Evolutionary conservation across 352 stramenopile species (phyloP), one percentile per base, ranked within the genome.

Genomic region (Phytophthora kernoviae): DNA sequence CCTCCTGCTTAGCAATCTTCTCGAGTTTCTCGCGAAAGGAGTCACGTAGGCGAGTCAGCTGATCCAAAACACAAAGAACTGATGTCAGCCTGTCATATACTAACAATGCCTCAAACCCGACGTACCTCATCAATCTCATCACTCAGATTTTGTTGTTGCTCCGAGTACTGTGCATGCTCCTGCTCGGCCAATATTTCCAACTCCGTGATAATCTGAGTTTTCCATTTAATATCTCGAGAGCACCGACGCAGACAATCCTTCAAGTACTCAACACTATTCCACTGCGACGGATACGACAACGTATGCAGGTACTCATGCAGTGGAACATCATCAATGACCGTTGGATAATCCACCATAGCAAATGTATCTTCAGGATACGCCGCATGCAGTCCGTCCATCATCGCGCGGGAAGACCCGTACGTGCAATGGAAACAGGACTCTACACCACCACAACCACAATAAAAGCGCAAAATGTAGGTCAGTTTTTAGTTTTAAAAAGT

Each of bases 171-270:
- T 5, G 67, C 70, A 21, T 84, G 76, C 36, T 95, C 87, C 50
- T 86, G 73, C 26, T 82, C 68, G 2, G 87, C 84, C 41, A 95
- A 73, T 30, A 82, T 40, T 45, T 95, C 84, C 37, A 95, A 56
- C 55, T 95, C 87, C 0, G 57, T 55, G 5, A 78, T 69, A 5
- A 95, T 75, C 27, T 90, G 78, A 32, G 68, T 75, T 40, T 95
- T 95, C 87, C 87, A 95, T 46, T 79, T 80, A 49, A 94, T 69
- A 58, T 93, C 87, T 5, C 87, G 75, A 14, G 83, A 93, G 33
- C 84, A 91, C 14, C 75, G 75, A 11, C 79, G 69, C 48, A 95
- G 51, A 62, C 77, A 91, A 48, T 92, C 79, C 39, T 91, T 91
- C 26, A 95, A 69, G 53, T 91, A 91, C 26, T 93, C 84, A 32